Evolutionary conservation across 805 yeast genomes (phyloP), one percentile per base, ranked within the genome.

Genomic region (Priceomyces carsonii): DNA sequence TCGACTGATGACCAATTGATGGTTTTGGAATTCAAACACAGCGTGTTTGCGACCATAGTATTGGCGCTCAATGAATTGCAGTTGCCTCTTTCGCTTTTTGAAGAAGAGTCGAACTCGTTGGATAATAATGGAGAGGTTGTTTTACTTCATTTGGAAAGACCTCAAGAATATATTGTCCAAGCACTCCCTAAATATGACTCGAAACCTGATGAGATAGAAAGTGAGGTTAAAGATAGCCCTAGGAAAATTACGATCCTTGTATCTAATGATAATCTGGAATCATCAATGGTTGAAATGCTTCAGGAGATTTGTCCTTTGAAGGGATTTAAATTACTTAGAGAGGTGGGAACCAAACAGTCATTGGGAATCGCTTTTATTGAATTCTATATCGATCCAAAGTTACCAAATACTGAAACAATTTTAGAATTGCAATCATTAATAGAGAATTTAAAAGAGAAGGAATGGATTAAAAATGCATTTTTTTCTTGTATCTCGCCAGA

Each of bases 341-440:
- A 77, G 40, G 64, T 66, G 26, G 65, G 71, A 5, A 62, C 79
- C 3, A 71, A 69, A 30, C 69, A 66, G n/a, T 69, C 80, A 1
- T 60, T 67, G 40, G 88, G 88, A 1, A 51, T 78, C 16, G 82
- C 77, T 2, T 81, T 81, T 59, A 73, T 73, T 20, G 79, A 77
- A 38, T 63, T 50, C 35, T 47, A 39, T 30, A 29, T 55, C 13
- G 57, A 56, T 8, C 41, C 53, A 3, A 28, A 43, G 15, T 40
- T 41, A 3, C 43, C 29, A 26, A 43, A 45, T 7, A 44, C 42
- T 18, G 42, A 35, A 18, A 49, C 46, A 0, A 35, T 52, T 31
- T 24, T 38, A 23, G 33, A 29, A 18, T 27, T 44, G 3, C 35
- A 46, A 20, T 43, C 35, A 20, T 20, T 43, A 6, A 19, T 57